Conservation (phyloP, 2,329 filamentous ascomycete species). For the Ophiostoma himal-ulmi region DNA sequence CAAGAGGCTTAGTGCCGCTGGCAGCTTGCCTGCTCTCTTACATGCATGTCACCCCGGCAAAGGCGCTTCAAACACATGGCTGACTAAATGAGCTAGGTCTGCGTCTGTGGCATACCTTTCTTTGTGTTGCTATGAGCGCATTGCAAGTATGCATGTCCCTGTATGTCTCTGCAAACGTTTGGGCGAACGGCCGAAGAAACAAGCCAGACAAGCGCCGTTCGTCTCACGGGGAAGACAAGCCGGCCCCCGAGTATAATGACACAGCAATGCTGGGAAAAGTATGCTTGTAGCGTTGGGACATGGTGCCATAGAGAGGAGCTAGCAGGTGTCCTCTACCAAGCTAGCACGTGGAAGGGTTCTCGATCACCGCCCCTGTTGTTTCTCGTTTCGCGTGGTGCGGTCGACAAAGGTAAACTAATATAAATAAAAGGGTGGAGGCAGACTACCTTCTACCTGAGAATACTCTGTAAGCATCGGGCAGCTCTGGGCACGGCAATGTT, state of each 20-base stretch:
- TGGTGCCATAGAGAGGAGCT: not conserved
- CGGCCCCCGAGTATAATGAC: not conserved
- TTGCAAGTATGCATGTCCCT: not conserved
- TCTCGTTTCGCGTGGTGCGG: conserved; percentile 17
- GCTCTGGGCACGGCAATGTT: not conserved
- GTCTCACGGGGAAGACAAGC: not conserved
- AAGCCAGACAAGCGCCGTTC: not conserved
- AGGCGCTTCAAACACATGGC: not conserved
- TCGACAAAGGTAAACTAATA: not conserved
- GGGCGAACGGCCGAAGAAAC: not conserved
- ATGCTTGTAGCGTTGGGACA: not conserved
- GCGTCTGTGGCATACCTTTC: not conserved
- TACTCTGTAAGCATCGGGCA: not conserved
- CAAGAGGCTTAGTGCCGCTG: not conserved
- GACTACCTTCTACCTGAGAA: no score
- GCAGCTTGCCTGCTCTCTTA: not conserved
- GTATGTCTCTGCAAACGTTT: not conserved
- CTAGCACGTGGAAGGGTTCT: conserved; percentile 9
- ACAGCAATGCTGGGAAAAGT: not conserved
- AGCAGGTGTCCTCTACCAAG: not conserved
- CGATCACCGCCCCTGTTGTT: not conserved
- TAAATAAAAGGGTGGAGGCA: not conserved
- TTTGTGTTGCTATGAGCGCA: no score
- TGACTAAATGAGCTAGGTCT: not conserved
- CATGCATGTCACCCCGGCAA: not conserved